These are phyloP conservation scores for Monoraphidium neglectum DNA, from an alignment of 139 green algal genomes.

Conservation along the genomic window DNA sequence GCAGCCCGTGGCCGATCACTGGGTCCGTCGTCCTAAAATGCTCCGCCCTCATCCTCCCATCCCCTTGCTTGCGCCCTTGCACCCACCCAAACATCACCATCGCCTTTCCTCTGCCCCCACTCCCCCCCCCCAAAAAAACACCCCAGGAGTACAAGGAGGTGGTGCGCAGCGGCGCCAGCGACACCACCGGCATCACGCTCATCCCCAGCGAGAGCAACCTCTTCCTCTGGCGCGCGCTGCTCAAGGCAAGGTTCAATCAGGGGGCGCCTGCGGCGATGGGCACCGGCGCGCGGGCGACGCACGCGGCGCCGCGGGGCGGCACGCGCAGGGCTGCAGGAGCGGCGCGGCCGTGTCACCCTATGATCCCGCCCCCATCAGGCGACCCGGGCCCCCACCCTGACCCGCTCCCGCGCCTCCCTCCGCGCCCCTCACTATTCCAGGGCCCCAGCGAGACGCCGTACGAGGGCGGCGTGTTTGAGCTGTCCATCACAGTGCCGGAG, in stretches of 20 bases:
- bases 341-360: too few species aligned
- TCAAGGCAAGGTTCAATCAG: conserved; percentile 62
- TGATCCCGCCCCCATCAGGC: not conserved
- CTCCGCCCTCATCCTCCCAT: too few species aligned
- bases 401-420: too few species aligned
- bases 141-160: conserved; percentile 78
- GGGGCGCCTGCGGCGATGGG: too few species aligned
- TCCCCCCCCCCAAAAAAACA: too few species aligned
- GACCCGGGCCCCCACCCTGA: too few species aligned
- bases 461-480: conserved; percentile 81
- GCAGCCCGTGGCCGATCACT: too few species aligned
- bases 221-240: conserved; percentile 66
- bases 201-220: conserved; percentile 79
- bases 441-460: conserved; percentile 89
- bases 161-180: conserved; percentile 20
- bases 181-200: conserved; percentile 68
- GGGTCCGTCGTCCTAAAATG: too few species aligned
- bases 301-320: not conserved
- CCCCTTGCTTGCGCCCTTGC: too few species aligned
- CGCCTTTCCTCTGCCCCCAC: too few species aligned
- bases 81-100: not conserved
- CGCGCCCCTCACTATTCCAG: conserved; percentile 31
- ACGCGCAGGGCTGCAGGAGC: too few species aligned
- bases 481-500: conserved; percentile 84
- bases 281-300: not conserved